A percentile compares a stretch with the other conserved stretches of the same genome.
Evolutionary conservation across 345 rosid genomes (phyloP).

Genomic region (Lumnitzera littorea): DNA sequence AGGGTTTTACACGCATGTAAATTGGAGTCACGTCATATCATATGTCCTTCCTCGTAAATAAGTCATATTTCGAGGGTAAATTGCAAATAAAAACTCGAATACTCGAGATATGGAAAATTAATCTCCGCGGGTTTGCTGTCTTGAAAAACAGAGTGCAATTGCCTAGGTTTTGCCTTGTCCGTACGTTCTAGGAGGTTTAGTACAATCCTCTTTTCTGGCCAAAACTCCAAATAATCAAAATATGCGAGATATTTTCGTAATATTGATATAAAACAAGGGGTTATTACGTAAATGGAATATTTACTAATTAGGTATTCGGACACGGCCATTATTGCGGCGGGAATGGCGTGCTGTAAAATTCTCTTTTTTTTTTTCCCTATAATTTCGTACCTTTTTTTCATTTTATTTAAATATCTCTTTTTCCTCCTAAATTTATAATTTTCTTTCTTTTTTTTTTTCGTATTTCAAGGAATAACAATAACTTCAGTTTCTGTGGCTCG

Average conservation of each 20-base stretch:
- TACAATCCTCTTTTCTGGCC: no score
- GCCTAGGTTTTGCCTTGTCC: constrained; percentile 17
- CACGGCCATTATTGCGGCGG: constrained; percentile 87
- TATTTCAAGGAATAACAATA: no score
- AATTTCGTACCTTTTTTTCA: background rate
- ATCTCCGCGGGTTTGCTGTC: background rate
- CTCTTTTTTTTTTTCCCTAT: background rate
- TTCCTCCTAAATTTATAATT: background rate
- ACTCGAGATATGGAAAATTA: background rate
- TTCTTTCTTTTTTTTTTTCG: no score
- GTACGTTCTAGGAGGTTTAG: constrained; percentile 22
- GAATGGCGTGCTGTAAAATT: constrained; percentile 53
- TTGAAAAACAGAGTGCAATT: constrained; percentile 17
- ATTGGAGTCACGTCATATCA: background rate
- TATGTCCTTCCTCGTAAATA: constrained; percentile 38
- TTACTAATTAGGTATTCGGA: constrained; percentile 13
- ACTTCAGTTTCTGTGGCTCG: no score
- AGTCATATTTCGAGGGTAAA: background rate
- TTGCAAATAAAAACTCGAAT: background rate
- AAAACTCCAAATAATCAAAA: no score
- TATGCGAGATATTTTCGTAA: constrained; percentile 32
- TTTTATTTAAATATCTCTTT: background rate
- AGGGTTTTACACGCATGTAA: constrained; percentile 3
- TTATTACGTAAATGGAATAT: constrained; percentile 9
- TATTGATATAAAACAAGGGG: constrained; percentile 15